Base-by-base conservation (phyloP, 805 yeast species). In the Kazachstania taianensis region DNA sequence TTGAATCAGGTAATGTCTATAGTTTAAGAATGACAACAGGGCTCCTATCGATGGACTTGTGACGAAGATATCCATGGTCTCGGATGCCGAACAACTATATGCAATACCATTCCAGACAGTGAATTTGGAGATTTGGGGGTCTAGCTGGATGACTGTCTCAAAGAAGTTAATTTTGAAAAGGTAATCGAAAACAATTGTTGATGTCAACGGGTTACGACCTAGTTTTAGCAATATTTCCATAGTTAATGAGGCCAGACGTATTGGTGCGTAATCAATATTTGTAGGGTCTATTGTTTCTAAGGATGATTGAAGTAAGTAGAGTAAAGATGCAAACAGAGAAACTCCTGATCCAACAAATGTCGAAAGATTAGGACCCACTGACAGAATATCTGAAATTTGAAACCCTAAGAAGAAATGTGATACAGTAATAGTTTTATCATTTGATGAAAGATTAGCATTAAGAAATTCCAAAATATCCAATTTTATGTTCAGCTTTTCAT, bases 401-500 rank as follows among this genome's bases (percentile, higher is more conserved):
- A 77, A 85, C 0, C 97, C 97, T 1, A 89, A 65, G 7, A 89
- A 54, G 45, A 79, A 78, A 52, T 86, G 96, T 1, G 89, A 63
- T 1, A 81, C 67, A 0, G 78, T 68, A 5, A 75, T 68, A 12
- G 57, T 60, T 8, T 60, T 61, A 1, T 66, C 59, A 6, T 63
- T 59, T 1, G 61, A 42, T 2, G 63, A 53, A 33, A 84, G 58
- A 41, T 74, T 72, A 3, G 55, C 52, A 30, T 65, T 59, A 35
- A 87, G 49, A 46, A 80, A 80, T 22, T 73, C 66, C 35, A 89
- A 56, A 5, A 86, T 55, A 12, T 69, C 67, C 20, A 74, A 52
- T 49, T 85, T 84, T 10, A 75, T 50, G 5, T 58, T 61, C 23
- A 77, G 54, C 13, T 61, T 59, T 5, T 63, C 58, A 6, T 62